Evolutionary conservation across 352 stramenopile species (phyloP), one percentile per base, ranked within the genome.

Genomic region (Globisporangium recalcitrans): DNA sequence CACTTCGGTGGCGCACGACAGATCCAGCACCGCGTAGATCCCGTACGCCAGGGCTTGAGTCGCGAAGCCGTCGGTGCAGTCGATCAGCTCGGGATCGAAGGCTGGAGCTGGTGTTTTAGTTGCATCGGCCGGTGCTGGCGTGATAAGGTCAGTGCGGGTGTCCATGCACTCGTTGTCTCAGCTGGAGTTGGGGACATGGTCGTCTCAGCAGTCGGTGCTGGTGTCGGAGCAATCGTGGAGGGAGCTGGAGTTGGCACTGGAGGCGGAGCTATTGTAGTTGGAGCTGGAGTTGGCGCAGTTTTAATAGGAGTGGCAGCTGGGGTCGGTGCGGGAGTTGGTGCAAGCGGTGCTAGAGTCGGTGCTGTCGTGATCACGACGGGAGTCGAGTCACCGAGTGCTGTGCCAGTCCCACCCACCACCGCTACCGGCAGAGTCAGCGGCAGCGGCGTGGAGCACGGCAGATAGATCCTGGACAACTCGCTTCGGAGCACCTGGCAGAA

Each of bases 401-500:
- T 14, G 21, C 10, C 22, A 52, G 26, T 26, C 46, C 46, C 46
- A 16, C 24, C 16, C 11, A 26, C 29, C 21, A 57, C 27, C 27
- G 51, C 19, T 8, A 47, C 14, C n/a, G 55, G 26, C 10, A 34
- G 19, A 42, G 42, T 13, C 24, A 47, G 55, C 42, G 38, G 38
- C 26, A 53, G 29, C 5, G 55, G 42, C 1, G 4, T 1, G 14
- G 14, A 42, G 16, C 55, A 62, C 3, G 55, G 55, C 11, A 40
- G 29, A 40, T 24, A 46, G 1, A n/a, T 22, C 42, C 55, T 32
- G 4, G 42, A 62, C 26, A 62, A 42, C 14, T 54, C 31, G 27
- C 42, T 62, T 16, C 10, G 42, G 31, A 36, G 55, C 16, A 54
- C 21, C 56, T 55, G 56, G 42, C 56, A 62, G 1, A 62, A 24